Percentiles rank a stretch among this genome's conserved stretches.
phyloP scores from a whole-genome alignment of 768 basidiomycete species.

The Boletus reticuloceps region DNA sequence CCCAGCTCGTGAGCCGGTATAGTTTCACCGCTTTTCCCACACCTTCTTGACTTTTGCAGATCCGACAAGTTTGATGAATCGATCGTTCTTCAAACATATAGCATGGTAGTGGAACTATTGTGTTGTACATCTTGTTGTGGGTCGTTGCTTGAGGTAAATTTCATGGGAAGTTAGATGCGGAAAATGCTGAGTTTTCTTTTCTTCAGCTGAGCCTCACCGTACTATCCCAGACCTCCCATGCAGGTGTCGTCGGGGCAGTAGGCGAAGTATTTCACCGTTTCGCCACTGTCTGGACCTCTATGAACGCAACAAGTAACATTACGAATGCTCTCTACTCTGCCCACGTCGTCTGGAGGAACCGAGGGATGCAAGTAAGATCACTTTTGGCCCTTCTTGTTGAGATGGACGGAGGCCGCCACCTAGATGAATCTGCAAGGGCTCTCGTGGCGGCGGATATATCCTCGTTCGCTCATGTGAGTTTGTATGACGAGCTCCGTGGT shows the following conservation, averaged over 20 bases:
- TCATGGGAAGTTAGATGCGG: not conserved
- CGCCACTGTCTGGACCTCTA: slow-evolving; percentile 73
- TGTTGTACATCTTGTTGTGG: slow-evolving; percentile 61
- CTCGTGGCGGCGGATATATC: slow-evolving; percentile 59
- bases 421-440: slow-evolving; percentile 55
- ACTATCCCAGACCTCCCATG: slow-evolving; percentile 50
- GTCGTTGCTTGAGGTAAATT: slow-evolving; percentile 61
- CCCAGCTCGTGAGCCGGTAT: slow-evolving; percentile 43
- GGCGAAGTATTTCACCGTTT: slow-evolving; percentile 74
- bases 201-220: slow-evolving; percentile 52
- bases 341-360: slow-evolving; percentile 60
- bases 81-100: slow-evolving; percentile 52
- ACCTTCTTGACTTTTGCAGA: slow-evolving; percentile 7
- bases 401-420: slow-evolving; percentile 59
- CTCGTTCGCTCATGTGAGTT: slow-evolving; percentile 58
- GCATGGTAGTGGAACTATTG: slow-evolving; percentile 58
- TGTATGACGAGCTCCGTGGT: not conserved
- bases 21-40: not conserved
- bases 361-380: slow-evolving; percentile 63
- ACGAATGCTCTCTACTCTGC: slow-evolving; percentile 58
- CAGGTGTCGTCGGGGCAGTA: slow-evolving; percentile 55
- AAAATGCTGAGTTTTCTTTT: slow-evolving; percentile 5
- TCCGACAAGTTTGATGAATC: slow-evolving; percentile 33
- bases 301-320: slow-evolving; percentile 59
- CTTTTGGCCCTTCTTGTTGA: slow-evolving; percentile 63